A percentile compares a stretch with the other conserved stretches of the same genome.
phyloP scores from a whole-genome alignment of 108 stramenopile genomes.

The Schizochytrium sp. region DNA sequence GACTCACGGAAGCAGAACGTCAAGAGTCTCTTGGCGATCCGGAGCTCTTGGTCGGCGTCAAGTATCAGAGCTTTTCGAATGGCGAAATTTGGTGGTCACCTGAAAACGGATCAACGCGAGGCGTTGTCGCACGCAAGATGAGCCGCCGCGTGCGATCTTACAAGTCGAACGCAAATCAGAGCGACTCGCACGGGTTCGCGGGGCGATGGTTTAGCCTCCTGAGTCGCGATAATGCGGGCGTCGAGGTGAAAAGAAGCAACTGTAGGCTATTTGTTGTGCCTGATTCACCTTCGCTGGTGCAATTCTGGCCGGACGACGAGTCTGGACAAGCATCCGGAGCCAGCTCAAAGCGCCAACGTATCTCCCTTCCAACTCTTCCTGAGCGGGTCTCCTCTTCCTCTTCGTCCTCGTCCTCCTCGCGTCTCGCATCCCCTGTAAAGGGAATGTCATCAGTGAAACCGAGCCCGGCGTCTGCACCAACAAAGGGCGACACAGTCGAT shows the following conservation, averaged over 20 bases:
- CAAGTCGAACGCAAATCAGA: background rate
- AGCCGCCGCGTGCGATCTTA: background rate
- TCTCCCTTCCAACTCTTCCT: no score
- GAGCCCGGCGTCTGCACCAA: no score
- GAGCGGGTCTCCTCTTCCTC: background rate
- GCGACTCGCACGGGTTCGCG: background rate
- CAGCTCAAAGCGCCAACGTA: no score
- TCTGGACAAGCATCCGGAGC: no score
- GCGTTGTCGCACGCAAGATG: background rate
- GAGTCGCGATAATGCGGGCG: background rate
- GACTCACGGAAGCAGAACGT: background rate
- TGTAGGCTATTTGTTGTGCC: background rate
- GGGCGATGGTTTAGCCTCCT: background rate
- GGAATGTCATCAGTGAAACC: background rate
- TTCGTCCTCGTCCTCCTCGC: background rate
- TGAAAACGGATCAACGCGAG: background rate
- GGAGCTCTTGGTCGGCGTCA: background rate
- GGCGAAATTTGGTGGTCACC: slow-evolving; percentile 7
- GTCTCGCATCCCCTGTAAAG: background rate
- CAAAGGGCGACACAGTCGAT: no score
- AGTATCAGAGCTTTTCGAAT: background rate
- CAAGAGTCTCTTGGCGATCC: background rate
- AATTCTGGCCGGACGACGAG: background rate
- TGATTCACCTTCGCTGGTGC: background rate
- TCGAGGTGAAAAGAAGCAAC: background rate